Evolutionary conservation across 495 filamentous ascomycete species (phyloP).

Genomic region (Monascus purpureus): DNA sequence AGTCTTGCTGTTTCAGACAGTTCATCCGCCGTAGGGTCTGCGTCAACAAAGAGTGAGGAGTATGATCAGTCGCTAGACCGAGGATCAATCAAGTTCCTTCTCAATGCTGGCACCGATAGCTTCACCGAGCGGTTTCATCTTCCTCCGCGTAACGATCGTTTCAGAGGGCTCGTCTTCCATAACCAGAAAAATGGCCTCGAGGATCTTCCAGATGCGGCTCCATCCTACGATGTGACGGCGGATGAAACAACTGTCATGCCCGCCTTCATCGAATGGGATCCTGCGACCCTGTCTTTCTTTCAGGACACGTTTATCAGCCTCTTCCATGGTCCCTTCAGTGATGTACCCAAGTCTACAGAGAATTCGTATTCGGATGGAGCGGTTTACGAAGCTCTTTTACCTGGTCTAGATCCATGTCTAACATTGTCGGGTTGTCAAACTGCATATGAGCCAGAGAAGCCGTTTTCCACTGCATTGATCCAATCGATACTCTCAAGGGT

Average conservation of each 20-base stretch:
- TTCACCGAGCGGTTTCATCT: slow-evolving; percentile 32
- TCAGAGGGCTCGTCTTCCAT: slow-evolving; percentile 20
- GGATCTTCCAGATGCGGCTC: slow-evolving; percentile 7
- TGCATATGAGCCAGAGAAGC: slow-evolving; percentile 20
- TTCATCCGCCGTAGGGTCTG: slow-evolving; percentile 9
- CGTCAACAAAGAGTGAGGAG: slow-evolving; percentile 11
- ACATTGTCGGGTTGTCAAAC: slow-evolving; percentile 8
- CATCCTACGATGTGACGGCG: slow-evolving; percentile 9
- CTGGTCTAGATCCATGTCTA: slow-evolving; percentile 9
- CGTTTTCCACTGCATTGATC: slow-evolving; percentile 23
- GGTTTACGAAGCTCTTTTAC: slow-evolving; percentile 6
- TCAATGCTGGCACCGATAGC: slow-evolving; percentile 31
- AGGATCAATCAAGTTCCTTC: slow-evolving; percentile 34
- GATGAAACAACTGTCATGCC: slow-evolving; percentile 8
- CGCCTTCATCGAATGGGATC: slow-evolving; percentile 14
- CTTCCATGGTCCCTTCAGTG: slow-evolving; percentile 28
- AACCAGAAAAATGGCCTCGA: slow-evolving; percentile 15
- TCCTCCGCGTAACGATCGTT: slow-evolving; percentile 26
- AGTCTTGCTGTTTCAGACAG: slow-evolving; percentile 1
- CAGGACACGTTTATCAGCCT: slow-evolving; percentile 28
- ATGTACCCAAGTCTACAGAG: slow-evolving; percentile 12
- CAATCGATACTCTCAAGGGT: slow-evolving; percentile 22
- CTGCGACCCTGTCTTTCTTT: slow-evolving; percentile 17
- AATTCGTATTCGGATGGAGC: slow-evolving; percentile 10
- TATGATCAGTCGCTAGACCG: slow-evolving; percentile 22